phyloP scores from a whole-genome alignment of 1,284 basidiomycete species.

The Porphyrellus sp. region DNA sequence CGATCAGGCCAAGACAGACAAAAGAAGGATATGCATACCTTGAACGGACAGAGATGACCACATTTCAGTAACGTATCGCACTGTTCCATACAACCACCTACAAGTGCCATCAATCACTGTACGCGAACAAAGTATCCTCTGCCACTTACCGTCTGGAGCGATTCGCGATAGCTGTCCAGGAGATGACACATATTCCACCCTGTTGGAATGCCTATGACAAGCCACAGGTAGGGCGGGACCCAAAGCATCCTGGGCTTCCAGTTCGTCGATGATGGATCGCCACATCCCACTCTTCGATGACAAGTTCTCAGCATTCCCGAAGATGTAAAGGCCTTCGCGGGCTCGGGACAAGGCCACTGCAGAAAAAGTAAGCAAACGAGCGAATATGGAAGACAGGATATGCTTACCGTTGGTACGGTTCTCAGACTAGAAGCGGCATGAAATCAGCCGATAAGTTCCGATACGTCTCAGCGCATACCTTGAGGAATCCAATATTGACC shows the following conservation, averaged over 20 bases:
- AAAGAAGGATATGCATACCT: constrained; percentile 37
- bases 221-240: constrained; percentile 52
- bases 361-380: background rate
- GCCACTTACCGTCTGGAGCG: constrained; percentile 54
- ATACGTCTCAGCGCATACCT: constrained; percentile 36
- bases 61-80: constrained; percentile 62
- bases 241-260: constrained; percentile 46
- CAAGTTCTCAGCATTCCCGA: constrained; percentile 62
- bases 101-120: background rate
- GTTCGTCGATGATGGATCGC: constrained; percentile 53
- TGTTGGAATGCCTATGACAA: constrained; percentile 57
- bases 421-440: constrained; percentile 40
- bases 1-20: background rate
- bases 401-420: constrained; percentile 55
- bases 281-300: constrained; percentile 55
- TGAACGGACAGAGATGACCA: constrained; percentile 66
- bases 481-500: constrained; percentile 67
- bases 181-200: constrained; percentile 39
- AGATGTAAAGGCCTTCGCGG: constrained; percentile 65
- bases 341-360: constrained; percentile 74
- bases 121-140: too few species aligned
- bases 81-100: constrained; percentile 60
- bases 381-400: background rate
- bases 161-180: constrained; percentile 52
- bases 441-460: background rate